A percentile compares a stretch with the other conserved stretches of the same genome.
phyloP scores from a whole-genome alignment of 345 rosid genomes.

The Pistacia vera region DNA sequence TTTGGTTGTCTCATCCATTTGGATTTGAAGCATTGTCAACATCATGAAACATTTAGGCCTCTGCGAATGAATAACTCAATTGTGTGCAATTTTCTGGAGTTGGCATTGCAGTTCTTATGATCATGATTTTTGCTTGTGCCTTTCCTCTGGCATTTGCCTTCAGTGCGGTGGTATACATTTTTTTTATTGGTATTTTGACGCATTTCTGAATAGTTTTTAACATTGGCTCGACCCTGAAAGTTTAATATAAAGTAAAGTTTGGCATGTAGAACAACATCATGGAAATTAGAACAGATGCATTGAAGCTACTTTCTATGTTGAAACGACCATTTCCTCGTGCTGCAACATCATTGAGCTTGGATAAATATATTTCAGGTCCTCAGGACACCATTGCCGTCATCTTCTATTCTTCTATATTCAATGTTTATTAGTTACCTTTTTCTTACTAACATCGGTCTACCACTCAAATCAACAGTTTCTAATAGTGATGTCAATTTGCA shows the following conservation, averaged over 20 bases:
- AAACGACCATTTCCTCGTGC: constrained; percentile 86
- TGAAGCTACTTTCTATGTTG: constrained; percentile 72
- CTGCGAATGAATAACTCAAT: constrained; percentile 1
- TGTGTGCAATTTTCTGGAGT: constrained; percentile 67
- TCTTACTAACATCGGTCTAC: constrained; percentile 8
- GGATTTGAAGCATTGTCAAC: constrained; percentile 1
- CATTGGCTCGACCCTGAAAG: not conserved
- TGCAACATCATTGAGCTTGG: constrained; percentile 92
- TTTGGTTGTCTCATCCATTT: not conserved
- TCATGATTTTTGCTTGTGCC: constrained; percentile 99
- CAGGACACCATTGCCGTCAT: too few species aligned
- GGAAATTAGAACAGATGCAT: constrained; percentile 85
- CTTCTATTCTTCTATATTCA: not conserved
- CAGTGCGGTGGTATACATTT: constrained; percentile 60
- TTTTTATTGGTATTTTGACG: constrained; percentile 7
- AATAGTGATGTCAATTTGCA: constrained; percentile 86
- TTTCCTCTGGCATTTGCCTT: constrained; percentile 85
- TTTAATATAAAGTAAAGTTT: constrained; percentile 19
- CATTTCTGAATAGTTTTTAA: constrained; percentile 6
- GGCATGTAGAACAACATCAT: constrained; percentile 65
- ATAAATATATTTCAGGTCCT: constrained; percentile 89
- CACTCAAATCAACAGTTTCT: constrained; percentile 57
- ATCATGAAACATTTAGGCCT: not conserved
- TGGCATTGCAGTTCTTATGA: constrained; percentile 90
- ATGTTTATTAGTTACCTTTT: not conserved